Base-by-base conservation (phyloP, 371 early-diverging fungal genomes). In the Syncephalis fuscata region DNA sequence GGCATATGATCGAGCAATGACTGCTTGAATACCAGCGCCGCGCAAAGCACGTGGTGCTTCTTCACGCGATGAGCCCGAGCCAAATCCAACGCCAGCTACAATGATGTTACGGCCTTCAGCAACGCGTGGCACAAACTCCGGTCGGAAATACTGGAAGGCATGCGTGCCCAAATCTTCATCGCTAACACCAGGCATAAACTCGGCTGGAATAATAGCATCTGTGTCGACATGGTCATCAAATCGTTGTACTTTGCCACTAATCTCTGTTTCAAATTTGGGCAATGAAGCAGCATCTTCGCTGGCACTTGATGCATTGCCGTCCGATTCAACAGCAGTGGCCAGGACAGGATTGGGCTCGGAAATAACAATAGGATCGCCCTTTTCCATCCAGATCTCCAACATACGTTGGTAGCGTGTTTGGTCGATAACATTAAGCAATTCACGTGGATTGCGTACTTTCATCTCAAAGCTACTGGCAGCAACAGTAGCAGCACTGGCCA, bases 201-300 rank as follows among this genome's bases (percentile, higher is more conserved):
- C 76, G 10, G 81, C 81, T 14, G 83, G 83, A 54, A 82, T 82
- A 47, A 82, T 83, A 32, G 78, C 78, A 52, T 82, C 82, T 5
- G 82, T 82, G 48, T 82, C 83, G 46, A 82, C 61, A 63, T 82
- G 63, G 53, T 83, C 82, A 38, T 60, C 83, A 42, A 82, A 83
- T 42, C 67, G 63, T 57, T 82, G 83, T 44, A 74, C 80, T 48
- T 69, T 71, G 27, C 81, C 81, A 21, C 53, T 60, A 48, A 82
- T 73, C 8, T 64, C 48, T 37, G 47, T 59, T 14, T 63, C 45
- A 51, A 60, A 59, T 24, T 65, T 52, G 32, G 64, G 51, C 50
- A 51, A 56, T 22, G 58, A 54, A 11, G 59, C 52, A 2, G 48
- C 60, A 52, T 60, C 55, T 41, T 57, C 59, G 44, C 55, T 42